These are phyloP conservation scores for Torulaspora quercuum DNA, from an alignment of 805 yeast species.

Conservation along the genomic window DNA sequence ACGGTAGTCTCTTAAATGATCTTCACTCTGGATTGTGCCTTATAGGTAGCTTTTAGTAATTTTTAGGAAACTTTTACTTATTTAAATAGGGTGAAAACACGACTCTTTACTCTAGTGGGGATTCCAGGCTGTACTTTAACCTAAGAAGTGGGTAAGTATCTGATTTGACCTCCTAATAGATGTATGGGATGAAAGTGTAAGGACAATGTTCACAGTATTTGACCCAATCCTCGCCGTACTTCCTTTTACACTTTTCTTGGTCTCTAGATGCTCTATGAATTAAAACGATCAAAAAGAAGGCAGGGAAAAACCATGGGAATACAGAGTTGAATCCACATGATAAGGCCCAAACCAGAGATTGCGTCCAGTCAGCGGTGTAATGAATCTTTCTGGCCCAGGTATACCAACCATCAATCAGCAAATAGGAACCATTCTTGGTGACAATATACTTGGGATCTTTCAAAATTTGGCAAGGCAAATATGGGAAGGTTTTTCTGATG, in stretches of 20 bases:
- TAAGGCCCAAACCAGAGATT: constrained; percentile 87
- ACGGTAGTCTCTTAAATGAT: no score
- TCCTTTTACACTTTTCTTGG: constrained; percentile 72
- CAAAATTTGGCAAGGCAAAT: constrained; percentile 77
- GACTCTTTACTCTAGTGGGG: no score
- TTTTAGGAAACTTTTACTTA: no score
- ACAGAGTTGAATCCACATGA: constrained; percentile 84
- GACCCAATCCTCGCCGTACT: constrained; percentile 95
- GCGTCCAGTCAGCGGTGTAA: constrained; percentile 91
- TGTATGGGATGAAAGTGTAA: constrained; percentile 84
- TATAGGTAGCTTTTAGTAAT: no score
- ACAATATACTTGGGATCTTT: constrained; percentile 80
- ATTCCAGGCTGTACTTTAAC: no score
- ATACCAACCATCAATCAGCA: constrained; percentile 94
- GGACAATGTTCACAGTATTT: constrained; percentile 84
- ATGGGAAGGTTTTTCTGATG: constrained; percentile 88
- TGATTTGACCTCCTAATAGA: constrained; percentile 48
- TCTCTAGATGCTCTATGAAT: constrained; percentile 89
- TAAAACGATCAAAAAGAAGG: constrained; percentile 81
- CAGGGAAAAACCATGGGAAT: constrained; percentile 95
- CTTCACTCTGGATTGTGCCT: no score
- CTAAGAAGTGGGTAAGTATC: neutral
- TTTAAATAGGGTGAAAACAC: no score
- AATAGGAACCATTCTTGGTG: constrained; percentile 78
- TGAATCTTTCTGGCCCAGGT: constrained; percentile 89